phyloP scores from a whole-genome alignment of 2,329 filamentous ascomycete species.

The Neofusicoccum cordaticola region DNA sequence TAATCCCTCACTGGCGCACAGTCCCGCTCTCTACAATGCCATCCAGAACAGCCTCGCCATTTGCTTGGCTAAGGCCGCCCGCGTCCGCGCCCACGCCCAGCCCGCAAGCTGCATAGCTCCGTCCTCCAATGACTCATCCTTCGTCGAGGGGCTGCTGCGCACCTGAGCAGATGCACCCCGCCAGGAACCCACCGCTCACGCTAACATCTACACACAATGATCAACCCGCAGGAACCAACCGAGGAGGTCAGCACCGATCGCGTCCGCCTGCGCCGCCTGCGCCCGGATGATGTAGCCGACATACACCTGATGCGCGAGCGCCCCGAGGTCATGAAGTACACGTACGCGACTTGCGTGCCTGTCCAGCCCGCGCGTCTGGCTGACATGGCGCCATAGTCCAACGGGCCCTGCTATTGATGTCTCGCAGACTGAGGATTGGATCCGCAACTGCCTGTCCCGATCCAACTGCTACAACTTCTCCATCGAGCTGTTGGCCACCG shows the following conservation, averaged over 20 bases:
- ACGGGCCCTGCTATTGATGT: slow-evolving; percentile 17
- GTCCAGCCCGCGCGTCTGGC: slow-evolving; percentile 17
- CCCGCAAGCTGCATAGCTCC: not conserved
- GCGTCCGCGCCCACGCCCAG: not conserved
- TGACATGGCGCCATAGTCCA: slow-evolving; percentile 1
- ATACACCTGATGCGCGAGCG: slow-evolving; percentile 55
- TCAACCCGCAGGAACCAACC: not conserved
- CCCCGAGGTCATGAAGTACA: slow-evolving; percentile 63
- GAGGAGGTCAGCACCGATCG: slow-evolving; percentile 46
- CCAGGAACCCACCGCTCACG: not conserved
- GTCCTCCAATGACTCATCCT: not conserved
- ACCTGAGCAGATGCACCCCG: not conserved
- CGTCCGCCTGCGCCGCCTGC: slow-evolving; percentile 54
- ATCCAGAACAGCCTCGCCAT: not conserved
- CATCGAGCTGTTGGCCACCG: slow-evolving; percentile 45
- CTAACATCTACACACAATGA: not conserved
- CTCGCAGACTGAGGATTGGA: slow-evolving; percentile 32
- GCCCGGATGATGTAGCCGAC: slow-evolving; percentile 49
- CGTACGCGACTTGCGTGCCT: slow-evolving; percentile 34
- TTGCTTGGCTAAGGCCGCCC: not conserved
- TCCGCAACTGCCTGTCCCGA: slow-evolving; percentile 35
- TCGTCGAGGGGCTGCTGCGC: not conserved
- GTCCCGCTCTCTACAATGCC: not conserved
- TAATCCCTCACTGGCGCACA: not conserved
- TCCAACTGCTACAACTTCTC: slow-evolving; percentile 55